Evolutionary conservation across 2,329 filamentous ascomycete species (phyloP), one percentile per base, ranked within the genome.

Genomic region (Phialocephala subalpina): DNA sequence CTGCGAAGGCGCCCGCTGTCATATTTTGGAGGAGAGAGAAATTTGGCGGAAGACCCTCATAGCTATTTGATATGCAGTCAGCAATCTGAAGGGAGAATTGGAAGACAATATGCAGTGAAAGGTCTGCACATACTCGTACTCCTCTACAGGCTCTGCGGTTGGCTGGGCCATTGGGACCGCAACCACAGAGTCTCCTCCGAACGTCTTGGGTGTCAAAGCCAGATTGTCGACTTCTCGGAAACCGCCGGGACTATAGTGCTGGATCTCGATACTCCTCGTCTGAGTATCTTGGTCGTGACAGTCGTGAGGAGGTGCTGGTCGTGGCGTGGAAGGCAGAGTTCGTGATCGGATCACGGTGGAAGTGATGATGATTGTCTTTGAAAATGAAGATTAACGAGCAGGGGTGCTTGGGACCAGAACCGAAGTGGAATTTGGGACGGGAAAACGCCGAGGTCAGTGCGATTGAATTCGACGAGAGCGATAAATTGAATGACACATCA

Each of bases 21-120:
- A 98, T 97, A 81, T 98, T 99, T 78, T 96, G 93, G 71, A 91
- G 82, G 77, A 98, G 86, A 74, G 94, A 96, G 84, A 97, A 97
- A 81, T 97, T 97, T 72, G 94, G 92, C 70, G 95, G 94, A 65
- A 99, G 88, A 71, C 91, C 90, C 86, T 98, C 95, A 87, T 98
- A 98, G 82, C 87, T 90, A 64, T 58, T 49, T 25, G 58, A 63
- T 27, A 56, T 35, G 11, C 29, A 45, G 67, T 75, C 63, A 76
- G 72, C 64, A 47, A 67, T 61, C 63, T 65, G 64, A 36, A 9
- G n/a, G 14, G 18, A 20, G 35, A 11, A 33, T n/a, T 25, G 53
- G 55, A 29, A 62, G 36, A 18, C 6, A 33, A 18, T 53, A 58
- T 49, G 38, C 27, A 67, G 61, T 64, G 59, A 38, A 53, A 52